Evolutionary conservation across 2,329 filamentous ascomycete species (phyloP), one percentile per base, ranked within the genome.

Genomic region (Aschersonia sp.): DNA sequence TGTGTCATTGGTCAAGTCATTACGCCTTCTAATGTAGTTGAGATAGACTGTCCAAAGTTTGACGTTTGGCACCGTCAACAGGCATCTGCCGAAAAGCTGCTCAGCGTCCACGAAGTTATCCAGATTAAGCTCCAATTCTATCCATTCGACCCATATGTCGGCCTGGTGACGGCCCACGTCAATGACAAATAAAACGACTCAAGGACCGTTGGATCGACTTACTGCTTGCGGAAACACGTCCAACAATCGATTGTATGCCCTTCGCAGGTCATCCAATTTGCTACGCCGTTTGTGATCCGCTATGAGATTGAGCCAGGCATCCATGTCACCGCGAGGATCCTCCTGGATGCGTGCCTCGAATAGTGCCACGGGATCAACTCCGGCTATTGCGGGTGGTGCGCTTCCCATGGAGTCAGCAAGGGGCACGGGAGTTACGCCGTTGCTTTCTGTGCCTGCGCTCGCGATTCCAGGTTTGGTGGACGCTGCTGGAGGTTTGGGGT

Each of bases 41-140:
- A 98, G 79, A 62, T 98, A 98, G 32, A 89, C 78, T 5, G 85
- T 88, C 88, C 89, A 98, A 28, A 98, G 76, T 52, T 85, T 78
- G 40, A 97, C 84, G 61, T 91, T 86, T 9, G 86, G 83, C 28
- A 92, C 82, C 6, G 77, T 77, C 55, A 88, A 74, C 40, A 98
- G 77, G 32, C 85, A 89, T 55, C 80, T 78, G 53, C 79, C 80
- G 63, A 98, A 95, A 29, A 98, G 82, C 47, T 80, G 74, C 63
- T 96, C 91, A 12, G 94, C 82, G 44, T 80, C 79, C 49, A 75
- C 73, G 51, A 92, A 84, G 53, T 95, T 86, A 57, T 94, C 88
- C 50, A 89, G 74, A 53, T 88, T 83, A 31, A 94, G 77, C 65
- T 98, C 92, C 80, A 96, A 86, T 53, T 86, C 83, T 44, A 89